Percentiles rank a stretch among this genome's conserved stretches.
These are phyloP conservation scores for Kernera saxatilis DNA, from an alignment of 345 rosid genomes.

Conservation along the genomic window DNA sequence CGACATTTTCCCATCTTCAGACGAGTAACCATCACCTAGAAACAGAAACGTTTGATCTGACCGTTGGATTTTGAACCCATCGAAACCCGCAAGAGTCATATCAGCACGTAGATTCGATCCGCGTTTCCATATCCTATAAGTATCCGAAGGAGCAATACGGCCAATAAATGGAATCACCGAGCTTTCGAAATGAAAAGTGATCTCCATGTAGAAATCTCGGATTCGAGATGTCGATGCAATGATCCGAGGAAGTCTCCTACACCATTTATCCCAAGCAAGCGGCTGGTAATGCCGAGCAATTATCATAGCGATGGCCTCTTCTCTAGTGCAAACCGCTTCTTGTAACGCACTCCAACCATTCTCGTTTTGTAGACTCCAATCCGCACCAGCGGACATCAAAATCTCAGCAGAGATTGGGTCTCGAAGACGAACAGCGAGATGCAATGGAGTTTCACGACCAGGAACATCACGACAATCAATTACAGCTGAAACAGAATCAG, in stretches of 20 bases:
- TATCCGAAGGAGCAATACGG: constrained; percentile 98
- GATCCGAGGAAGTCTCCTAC: constrained; percentile 88
- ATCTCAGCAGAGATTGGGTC: constrained; percentile 82
- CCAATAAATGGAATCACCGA: constrained; percentile 94
- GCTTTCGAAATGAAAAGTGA: constrained; percentile 95
- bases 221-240: constrained; percentile 80
- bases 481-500: constrained; percentile 69
- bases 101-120: constrained; percentile 99
- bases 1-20: constrained; percentile 65
- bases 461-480: constrained; percentile 93
- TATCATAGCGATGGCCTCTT: constrained; percentile 85
- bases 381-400: constrained; percentile 90
- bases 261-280: constrained; percentile 99
- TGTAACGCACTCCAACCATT: constrained; percentile 99
- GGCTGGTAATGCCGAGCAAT: constrained; percentile 94
- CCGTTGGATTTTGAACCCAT: constrained; percentile 91
- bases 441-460: constrained; percentile 94
- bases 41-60: constrained; percentile 91
- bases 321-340: constrained; percentile 98
- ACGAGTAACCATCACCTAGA: constrained; percentile 77
- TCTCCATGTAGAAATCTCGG: constrained; percentile 98
- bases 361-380: constrained; percentile 98
- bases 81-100: constrained; percentile 96
- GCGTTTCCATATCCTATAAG: constrained; percentile 97
- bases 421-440: constrained; percentile 83